Evolutionary conservation across 306 rosid species (phyloP), one percentile per base, ranked within the genome.

Genomic region (Vigna mungo): DNA sequence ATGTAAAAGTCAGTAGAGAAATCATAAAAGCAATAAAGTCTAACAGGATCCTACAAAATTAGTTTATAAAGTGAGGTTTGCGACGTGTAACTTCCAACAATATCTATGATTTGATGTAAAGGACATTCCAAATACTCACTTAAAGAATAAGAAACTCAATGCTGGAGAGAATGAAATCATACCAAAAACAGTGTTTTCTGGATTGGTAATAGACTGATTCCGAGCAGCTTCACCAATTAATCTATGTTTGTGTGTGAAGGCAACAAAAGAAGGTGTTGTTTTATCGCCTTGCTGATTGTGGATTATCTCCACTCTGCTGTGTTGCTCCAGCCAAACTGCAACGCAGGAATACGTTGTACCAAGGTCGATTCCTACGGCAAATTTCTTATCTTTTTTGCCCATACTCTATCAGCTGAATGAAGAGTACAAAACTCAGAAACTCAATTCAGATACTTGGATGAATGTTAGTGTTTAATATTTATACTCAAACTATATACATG

Each of bases 191-290:
- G 44, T 43, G 48, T 43, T 43, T 43, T 43, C 48, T 2, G 48
- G 48, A 43, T 43, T 43, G 48, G 15, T 43, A 15, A 9, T 12
- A 52, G 58, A 9, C 25, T 17, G 23, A 8, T 9, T 54, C 30
- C 18, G 20, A 54, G 60, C 27, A 54, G 6, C 60, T 0, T 54
- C 60, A 54, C 60, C 60, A 18, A 54, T 54, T 0, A 54, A 54
- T 11, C 60, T 18, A 27, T 8, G 60, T 2, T 18, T 54, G 14
- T 8, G 14, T 3, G 60, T 54, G 1, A 54, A 18, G 21, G 30
- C 60, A 54, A 54, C 60, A 54, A 54, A 18, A 20, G 60, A 52
- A 52, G 58, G 58, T 52, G 58, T 52, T 13, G 58, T 52, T 52
- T 10, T n/a, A 21, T 52, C 17, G 58, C 58, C 58, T 17, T 52